Evolutionary conservation across 2,329 filamentous ascomycete genomes (phyloP).

Genomic region (Alternaria tenuissima): DNA sequence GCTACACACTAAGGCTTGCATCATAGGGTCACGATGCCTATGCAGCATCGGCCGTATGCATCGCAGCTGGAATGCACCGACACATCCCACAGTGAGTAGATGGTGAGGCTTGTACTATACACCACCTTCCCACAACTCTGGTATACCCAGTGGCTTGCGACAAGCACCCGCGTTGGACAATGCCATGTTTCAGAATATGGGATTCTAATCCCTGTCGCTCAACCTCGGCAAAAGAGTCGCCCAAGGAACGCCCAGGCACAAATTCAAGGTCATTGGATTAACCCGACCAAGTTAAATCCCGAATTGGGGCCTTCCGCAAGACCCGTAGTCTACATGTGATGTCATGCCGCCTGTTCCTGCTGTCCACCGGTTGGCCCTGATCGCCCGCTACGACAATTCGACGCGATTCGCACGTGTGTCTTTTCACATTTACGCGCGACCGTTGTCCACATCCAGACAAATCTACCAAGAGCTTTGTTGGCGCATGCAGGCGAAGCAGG

Average conservation of each 20-base stretch:
- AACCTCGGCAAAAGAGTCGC: conserved; percentile 4
- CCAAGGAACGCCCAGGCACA: conserved; percentile 12
- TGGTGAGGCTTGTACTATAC: not conserved
- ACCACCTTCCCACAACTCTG: not conserved
- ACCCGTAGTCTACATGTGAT: conserved; percentile 3
- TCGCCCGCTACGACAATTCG: conserved; percentile 1
- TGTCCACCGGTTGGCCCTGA: conserved; percentile 4
- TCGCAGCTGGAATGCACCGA: not conserved
- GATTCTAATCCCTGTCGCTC: conserved; percentile 1
- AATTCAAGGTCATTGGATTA: not conserved
- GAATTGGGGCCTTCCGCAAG: not conserved
- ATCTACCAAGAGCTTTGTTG: conserved; percentile 6
- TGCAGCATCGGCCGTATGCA: not conserved
- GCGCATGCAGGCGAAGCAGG: conserved; percentile 11
- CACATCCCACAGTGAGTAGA: not conserved
- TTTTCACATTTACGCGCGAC: conserved; percentile 1
- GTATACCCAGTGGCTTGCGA: not conserved
- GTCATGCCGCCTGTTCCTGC: conserved; percentile 16
- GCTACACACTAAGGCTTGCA: conserved; percentile 6
- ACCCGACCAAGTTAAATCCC: conserved; percentile 6
- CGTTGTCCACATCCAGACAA: conserved; percentile 1
- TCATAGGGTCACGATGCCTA: not conserved
- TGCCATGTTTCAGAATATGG: conserved; percentile 3
- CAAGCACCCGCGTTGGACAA: not conserved
- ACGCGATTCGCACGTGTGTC: conserved; percentile 1